Base-by-base conservation (phyloP, 257 asterid genomes). In the Solanum bukasovii region DNA sequence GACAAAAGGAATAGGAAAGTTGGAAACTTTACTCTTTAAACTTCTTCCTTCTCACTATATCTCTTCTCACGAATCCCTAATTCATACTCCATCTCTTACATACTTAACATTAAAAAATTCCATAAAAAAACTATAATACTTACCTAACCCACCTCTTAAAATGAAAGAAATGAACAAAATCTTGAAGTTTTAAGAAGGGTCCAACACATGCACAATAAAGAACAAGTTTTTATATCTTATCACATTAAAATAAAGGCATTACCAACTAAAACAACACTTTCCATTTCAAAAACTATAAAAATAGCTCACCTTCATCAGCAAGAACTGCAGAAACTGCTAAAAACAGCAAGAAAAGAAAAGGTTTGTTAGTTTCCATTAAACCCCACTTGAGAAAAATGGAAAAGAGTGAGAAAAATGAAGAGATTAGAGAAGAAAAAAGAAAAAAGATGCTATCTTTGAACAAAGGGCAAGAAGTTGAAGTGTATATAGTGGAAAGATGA, bases 271-370 rank as follows among this genome's bases (percentile, higher is more conserved):
- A 38, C 10, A 44, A 61, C 49, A 71, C 85, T 87, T 87, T 75
- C 21, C 29, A 65, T 12, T 12, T 12, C 4, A 3, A 12, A 12
- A 23, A 37, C 34, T 75, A 75, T 25, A 70, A 16, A 68, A 25
- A n/a, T 6, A 31, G 40, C 88, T 89, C 89, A 94, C 98, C 98
- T 93, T 96, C 98, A 93, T 92, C 98, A 88, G 96, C 95, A 90
- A 90, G 94, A 90, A 90, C 94, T 84, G 93, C 93, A 86, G 98
- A 93, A 27, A 91, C 89, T 2, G 90, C 85, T 90, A 94, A 91
- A 87, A 91, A 94, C 88, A 93, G 74, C 38, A 90, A 93, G 90
- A 44, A 90, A 29, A 91, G 20, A 31, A 87, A 81, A 61, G 90
- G 88, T 94, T 93, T 92, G 25, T 84, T 87, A 65, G 21, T 77